Conservation (phyloP, 768 basidiomycete genomes). For the Serendipita sp. region DNA sequence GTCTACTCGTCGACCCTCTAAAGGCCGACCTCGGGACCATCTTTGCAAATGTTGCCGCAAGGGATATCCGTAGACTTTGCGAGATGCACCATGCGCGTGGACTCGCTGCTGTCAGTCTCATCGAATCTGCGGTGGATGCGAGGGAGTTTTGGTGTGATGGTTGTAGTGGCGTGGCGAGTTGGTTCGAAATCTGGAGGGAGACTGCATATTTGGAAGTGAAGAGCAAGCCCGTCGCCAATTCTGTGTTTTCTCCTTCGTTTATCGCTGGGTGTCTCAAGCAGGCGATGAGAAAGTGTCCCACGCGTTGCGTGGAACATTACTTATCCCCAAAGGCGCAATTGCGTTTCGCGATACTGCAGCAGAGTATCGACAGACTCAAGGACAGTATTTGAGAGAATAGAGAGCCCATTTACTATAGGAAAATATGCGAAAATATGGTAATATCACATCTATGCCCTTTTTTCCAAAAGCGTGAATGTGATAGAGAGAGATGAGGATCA, state of each 20-base stretch:
- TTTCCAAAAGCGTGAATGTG: too few species aligned
- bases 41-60: background rate
- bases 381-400: background rate
- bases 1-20: background rate
- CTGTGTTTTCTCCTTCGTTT: slow-evolving; percentile 2
- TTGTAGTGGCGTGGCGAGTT: background rate
- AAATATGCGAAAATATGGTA: too few species aligned
- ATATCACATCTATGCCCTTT: too few species aligned
- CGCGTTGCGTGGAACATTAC: slow-evolving; percentile 2
- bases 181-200: background rate
- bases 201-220: background rate
- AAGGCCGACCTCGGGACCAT: background rate
- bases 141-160: background rate
- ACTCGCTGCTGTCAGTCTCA: background rate
- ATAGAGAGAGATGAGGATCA: too few species aligned
- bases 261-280: slow-evolving; percentile 1
- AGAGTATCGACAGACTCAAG: background rate
- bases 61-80: background rate
- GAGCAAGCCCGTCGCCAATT: background rate
- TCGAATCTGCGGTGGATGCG: background rate
- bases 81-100: background rate
- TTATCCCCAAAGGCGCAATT: background rate
- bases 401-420: too few species aligned
- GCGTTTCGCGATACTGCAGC: background rate
- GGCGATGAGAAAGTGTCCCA: background rate